A percentile compares a stretch with the other conserved stretches of the same genome.
phyloP scores from a whole-genome alignment of 1,284 basidiomycete species.

The Boletellus sp. region DNA sequence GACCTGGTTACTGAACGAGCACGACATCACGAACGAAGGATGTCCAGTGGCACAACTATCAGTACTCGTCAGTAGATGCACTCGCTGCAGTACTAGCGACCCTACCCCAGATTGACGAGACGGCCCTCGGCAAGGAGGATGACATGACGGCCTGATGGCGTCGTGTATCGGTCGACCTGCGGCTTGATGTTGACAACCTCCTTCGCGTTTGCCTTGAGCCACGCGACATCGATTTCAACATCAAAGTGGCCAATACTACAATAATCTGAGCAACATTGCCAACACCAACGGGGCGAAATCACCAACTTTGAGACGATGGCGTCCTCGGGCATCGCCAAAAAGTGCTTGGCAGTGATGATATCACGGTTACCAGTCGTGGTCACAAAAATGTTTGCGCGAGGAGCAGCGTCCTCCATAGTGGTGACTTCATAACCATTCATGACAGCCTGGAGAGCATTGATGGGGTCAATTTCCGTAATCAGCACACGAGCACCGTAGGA shows the following conservation, averaged over 20 bases:
- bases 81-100: conserved; percentile 27
- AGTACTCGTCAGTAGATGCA: conserved; percentile 4
- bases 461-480: conserved; percentile 98
- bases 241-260: conserved; percentile 95
- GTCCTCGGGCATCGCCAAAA: conserved; percentile 94
- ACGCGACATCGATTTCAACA: conserved; percentile 98
- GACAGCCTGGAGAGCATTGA: conserved; percentile 98
- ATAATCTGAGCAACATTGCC: conserved; percentile 44
- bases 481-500: conserved; percentile 97
- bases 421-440: conserved; percentile 99
- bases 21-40: conserved; percentile 99
- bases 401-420: conserved; percentile 96
- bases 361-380: conserved; percentile 99
- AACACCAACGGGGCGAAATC: not conserved
- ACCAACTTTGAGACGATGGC: conserved; percentile 96
- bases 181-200: conserved; percentile 93
- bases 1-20: conserved; percentile 99
- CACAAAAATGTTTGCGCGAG: conserved; percentile 89
- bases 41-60: conserved; percentile 81
- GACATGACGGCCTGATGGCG: conserved; percentile 88
- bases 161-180: conserved; percentile 98
- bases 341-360: conserved; percentile 94
- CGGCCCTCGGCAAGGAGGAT: conserved; percentile 98
- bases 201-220: conserved; percentile 94
- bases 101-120: conserved; percentile 94